phyloP scores from a whole-genome alignment of 2,329 filamentous ascomycete genomes.

The Hansfordia pulvinata region DNA sequence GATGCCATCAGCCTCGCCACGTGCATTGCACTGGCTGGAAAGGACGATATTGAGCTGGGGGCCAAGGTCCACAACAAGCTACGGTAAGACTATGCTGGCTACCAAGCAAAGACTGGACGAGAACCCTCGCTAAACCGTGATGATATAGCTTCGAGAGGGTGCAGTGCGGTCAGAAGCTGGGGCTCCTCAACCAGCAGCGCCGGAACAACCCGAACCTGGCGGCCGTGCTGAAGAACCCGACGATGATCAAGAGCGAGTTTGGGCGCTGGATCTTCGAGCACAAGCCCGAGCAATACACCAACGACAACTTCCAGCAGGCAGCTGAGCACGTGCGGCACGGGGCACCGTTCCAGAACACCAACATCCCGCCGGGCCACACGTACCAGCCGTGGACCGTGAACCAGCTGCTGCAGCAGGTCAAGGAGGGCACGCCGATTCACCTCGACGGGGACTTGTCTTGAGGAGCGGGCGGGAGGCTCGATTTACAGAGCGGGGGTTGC shows the following conservation, averaged over 20 bases:
- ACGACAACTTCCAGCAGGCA: constrained; percentile 13
- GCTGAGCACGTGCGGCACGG: constrained; percentile 10
- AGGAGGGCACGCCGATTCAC: no score
- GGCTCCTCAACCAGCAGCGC: constrained; percentile 8
- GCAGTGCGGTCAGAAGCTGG: constrained; percentile 6
- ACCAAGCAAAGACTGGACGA: no score
- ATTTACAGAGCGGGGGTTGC: no score
- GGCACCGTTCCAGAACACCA: constrained; percentile 15
- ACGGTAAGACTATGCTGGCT: no score
- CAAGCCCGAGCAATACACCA: constrained; percentile 16
- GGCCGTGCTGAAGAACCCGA: constrained; percentile 3
- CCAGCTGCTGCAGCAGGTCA: no score
- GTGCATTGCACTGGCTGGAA: constrained; percentile 14
- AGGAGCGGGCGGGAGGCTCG: no score
- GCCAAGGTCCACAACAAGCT: constrained; percentile 15
- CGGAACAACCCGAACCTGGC: constrained; percentile 9
- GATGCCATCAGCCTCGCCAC: constrained; percentile 18
- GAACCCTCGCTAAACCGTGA: no score
- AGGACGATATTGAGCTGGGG: constrained; percentile 8
- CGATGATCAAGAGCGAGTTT: constrained; percentile 1
- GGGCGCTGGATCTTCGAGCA: constrained; percentile 11
- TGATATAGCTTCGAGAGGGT: constrained; percentile 7
- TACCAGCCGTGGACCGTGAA: constrained; percentile 17
- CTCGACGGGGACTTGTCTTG: no score
- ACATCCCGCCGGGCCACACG: constrained; percentile 12